A percentile compares a stretch with the other conserved stretches of the same genome.
phyloP scores from a whole-genome alignment of 345 rosid species.

The Balakata baccata region DNA sequence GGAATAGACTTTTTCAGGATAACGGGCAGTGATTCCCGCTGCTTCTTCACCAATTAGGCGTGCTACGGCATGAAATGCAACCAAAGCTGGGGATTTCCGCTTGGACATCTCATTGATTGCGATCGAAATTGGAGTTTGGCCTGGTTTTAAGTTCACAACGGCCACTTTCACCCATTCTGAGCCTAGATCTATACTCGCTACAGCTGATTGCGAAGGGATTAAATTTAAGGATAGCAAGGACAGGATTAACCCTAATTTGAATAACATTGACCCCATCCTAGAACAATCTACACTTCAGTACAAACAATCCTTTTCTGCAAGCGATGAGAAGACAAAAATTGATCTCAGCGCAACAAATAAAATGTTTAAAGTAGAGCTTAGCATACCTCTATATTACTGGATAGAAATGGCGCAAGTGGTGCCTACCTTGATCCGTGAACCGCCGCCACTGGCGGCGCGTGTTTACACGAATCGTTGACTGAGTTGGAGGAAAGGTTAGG shows the following conservation, averaged over 20 bases:
- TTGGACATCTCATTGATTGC: slow-evolving; percentile 99
- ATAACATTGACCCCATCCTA: slow-evolving; percentile 6
- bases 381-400: not conserved
- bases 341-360: not conserved
- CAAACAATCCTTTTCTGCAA: slow-evolving; percentile 10
- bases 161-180: slow-evolving; percentile 93
- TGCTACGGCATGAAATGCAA: slow-evolving; percentile 68
- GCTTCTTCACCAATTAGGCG: slow-evolving; percentile 94
- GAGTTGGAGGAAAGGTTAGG: not conserved
- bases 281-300: not conserved
- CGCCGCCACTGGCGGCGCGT: not conserved
- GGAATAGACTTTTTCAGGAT: slow-evolving; percentile 76
- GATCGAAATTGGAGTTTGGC: slow-evolving; percentile 83
- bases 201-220: slow-evolving; percentile 59
- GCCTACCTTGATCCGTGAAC: slow-evolving; percentile 1
- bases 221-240: slow-evolving; percentile 5
- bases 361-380: not conserved
- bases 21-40: slow-evolving; percentile 80
- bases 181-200: slow-evolving; percentile 92
- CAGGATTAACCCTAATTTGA: slow-evolving; percentile 19
- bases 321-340: not conserved
- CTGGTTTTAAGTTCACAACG: slow-evolving; percentile 77
- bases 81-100: slow-evolving; percentile 86
- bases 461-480: not conserved
- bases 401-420: not conserved